Base-by-base conservation (phyloP, 768 basidiomycete species). In the Mycena galopus region DNA sequence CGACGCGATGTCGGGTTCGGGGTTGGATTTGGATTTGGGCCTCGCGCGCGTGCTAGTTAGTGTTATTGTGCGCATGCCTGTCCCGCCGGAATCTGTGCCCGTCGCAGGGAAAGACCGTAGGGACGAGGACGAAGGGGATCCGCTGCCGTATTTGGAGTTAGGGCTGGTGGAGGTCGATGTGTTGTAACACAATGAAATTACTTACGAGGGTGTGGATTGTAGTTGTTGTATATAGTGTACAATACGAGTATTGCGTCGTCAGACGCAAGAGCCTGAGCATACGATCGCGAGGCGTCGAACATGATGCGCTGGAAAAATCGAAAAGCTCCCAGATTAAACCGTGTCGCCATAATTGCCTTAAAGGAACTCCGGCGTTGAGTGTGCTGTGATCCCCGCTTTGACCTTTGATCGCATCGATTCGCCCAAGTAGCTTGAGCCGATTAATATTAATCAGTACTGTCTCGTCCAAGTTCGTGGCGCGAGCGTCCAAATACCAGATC, bases 111-210 rank as follows among this genome's bases (percentile, higher is more conserved):
- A 27, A 27, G 39, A 42, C 17, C 17, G 44, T 30, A n/a, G n/a
- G 29, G n/a, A n/a, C 10, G 35, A 50, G 29, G 44, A 50, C 17
- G 61, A 33, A 30, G 51, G 14, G 12, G 33, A 37, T 4, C 8
- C 12, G 16, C 32, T 59, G n/a, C 71, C 71, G 47, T 64, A 64
- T 59, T 42, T 72, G 14, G 71, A 72, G 56, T 17, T 72, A 16
- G 71, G 66, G 50, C 29, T 58, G 59, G n/a, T 61, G 53, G 71
- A 62, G 19, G 66, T 67, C 4, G 65, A 63, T 32, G 60, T 70
- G 23, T 37, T 37, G 58, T 30, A 55, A 19, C 29, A 30, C 17
- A 16, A 30, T 30, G 44, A n/a, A 42, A 42, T n/a, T n/a, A 42
- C 17, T n/a, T 17, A 21, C 21, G 19, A 47, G n/a, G 50, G 12